Evolutionary conservation across 768 basidiomycete genomes (phyloP).

Genomic region (Hygrocybe coccinea): DNA sequence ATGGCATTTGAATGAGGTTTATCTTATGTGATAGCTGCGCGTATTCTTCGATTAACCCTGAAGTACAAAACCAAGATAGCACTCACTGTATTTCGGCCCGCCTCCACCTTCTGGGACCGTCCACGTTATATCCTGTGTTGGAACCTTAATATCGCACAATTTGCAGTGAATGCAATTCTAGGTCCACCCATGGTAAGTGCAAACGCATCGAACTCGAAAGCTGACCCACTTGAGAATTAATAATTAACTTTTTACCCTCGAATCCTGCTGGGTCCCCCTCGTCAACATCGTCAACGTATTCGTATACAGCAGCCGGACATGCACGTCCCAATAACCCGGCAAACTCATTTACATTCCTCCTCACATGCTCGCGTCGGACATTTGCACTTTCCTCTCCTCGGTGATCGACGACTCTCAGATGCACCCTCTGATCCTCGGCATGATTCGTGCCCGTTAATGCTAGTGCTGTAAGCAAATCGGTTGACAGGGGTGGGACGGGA

Average conservation of each 20-base stretch:
- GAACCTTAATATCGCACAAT: conserved; percentile 93
- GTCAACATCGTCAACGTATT: conserved; percentile 64
- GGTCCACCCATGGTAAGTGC: conserved; percentile 17
- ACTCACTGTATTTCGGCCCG: conserved; percentile 90
- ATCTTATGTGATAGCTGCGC: background rate
- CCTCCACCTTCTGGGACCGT: conserved; percentile 94
- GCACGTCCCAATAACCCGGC: conserved; percentile 84
- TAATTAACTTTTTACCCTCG: conserved; percentile 84
- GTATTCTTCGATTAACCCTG: background rate
- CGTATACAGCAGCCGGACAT: conserved; percentile 95
- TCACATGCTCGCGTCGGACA: conserved; percentile 60
- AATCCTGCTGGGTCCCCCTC: conserved; percentile 47
- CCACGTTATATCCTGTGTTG: conserved; percentile 97
- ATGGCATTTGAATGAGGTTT: too few relatives aligned
- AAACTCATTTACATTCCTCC: conserved; percentile 69
- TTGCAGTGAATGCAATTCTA: conserved; percentile 94
- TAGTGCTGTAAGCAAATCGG: conserved; percentile 88
- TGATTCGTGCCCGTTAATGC: conserved; percentile 92
- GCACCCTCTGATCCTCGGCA: conserved; percentile 92
- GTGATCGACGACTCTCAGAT: conserved; percentile 60
- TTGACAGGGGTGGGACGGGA: conserved; percentile 84
- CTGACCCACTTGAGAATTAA: conserved; percentile 83
- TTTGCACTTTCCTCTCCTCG: conserved; percentile 38
- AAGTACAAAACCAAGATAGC: background rate
- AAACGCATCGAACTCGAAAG: background rate